Percentiles rank a stretch among this genome's conserved stretches.
phyloP scores from a whole-genome alignment of 2,329 filamentous ascomycete species.

The Septoria linicola region DNA sequence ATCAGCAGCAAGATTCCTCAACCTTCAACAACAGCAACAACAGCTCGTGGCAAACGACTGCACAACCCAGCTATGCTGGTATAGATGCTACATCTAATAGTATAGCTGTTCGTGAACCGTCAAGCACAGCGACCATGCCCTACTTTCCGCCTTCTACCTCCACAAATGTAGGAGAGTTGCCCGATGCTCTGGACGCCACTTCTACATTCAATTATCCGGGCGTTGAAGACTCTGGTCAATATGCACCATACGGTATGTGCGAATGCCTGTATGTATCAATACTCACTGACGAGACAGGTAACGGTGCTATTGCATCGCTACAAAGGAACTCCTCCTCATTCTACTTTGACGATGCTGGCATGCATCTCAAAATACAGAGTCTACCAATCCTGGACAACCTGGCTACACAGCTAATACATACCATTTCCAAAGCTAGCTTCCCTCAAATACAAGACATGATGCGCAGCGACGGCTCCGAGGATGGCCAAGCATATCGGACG shows the following conservation, averaged over 20 bases:
- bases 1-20: conserved; percentile 28
- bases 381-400: conserved; percentile 62
- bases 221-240: conserved; percentile 17
- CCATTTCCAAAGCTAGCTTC: conserved; percentile 57
- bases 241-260: conserved; percentile 18
- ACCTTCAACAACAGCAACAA: conserved; percentile 23
- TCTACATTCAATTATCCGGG: conserved; percentile 15
- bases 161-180: conserved; percentile 6
- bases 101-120: conserved; percentile 17
- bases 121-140: conserved; percentile 22
- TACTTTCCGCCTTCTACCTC: conserved; percentile 23
- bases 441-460: conserved; percentile 59
- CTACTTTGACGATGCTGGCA: conserved; percentile 43
- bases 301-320: background rate
- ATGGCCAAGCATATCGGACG: conserved; percentile 60
- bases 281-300: conserved; percentile 39
- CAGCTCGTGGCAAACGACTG: conserved; percentile 3
- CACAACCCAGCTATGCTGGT: background rate
- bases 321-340: conserved; percentile 22
- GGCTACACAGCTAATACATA: conserved; percentile 59
- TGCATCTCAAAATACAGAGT: conserved; percentile 57
- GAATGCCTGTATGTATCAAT: conserved; percentile 11
- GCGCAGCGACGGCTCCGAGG: conserved; percentile 39
- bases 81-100: conserved; percentile 14
- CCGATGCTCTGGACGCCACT: conserved; percentile 17